A percentile compares a stretch with the other conserved stretches of the same genome.
These are phyloP conservation scores for Phellinidium pouzarii DNA, from an alignment of 1,284 basidiomycete species.

Conservation along the genomic window DNA sequence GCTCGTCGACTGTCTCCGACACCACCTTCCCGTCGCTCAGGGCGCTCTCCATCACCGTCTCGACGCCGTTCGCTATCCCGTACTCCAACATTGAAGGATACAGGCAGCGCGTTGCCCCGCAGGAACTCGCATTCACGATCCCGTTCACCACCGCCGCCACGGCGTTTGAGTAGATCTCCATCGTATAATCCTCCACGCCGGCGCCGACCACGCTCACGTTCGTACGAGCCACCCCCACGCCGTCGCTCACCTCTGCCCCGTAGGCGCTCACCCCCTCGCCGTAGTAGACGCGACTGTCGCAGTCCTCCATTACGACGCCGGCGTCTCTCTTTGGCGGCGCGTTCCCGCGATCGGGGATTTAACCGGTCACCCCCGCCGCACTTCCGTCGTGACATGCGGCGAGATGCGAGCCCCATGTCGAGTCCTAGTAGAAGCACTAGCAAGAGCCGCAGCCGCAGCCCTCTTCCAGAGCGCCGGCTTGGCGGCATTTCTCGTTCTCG, in stretches of 20 bases:
- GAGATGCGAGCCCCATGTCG: conserved; percentile 5
- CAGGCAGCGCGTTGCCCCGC: conserved; percentile 15
- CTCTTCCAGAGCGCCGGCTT: background rate
- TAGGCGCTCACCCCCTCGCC: conserved; percentile 28
- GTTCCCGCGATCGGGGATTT: conserved; percentile 5
- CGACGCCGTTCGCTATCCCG: conserved; percentile 18
- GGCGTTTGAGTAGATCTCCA: conserved; percentile 28
- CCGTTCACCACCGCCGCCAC: conserved; percentile 28
- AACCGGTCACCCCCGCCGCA: conserved; percentile 19
- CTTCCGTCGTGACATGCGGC: conserved; percentile 15
- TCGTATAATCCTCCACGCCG: conserved; percentile 29
- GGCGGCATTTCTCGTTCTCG: conserved; percentile 19
- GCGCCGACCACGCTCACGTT: conserved; percentile 44
- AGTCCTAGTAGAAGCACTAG: conserved; percentile 18
- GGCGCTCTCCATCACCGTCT: conserved; percentile 22
- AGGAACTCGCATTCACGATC: conserved; percentile 21
- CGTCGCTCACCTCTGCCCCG: conserved; percentile 44
- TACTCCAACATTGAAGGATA: conserved; percentile 11
- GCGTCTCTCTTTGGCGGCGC: conserved; percentile 2
- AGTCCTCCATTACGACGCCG: conserved; percentile 24
- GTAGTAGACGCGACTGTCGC: conserved; percentile 27
- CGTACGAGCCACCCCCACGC: conserved; percentile 49
- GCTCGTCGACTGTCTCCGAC: conserved; percentile 16
- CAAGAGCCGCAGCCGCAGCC: conserved; percentile 24
- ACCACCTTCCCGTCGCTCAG: conserved; percentile 21